Conservation (phyloP, 805 yeast species). For the Starmerella davenportii region DNA sequence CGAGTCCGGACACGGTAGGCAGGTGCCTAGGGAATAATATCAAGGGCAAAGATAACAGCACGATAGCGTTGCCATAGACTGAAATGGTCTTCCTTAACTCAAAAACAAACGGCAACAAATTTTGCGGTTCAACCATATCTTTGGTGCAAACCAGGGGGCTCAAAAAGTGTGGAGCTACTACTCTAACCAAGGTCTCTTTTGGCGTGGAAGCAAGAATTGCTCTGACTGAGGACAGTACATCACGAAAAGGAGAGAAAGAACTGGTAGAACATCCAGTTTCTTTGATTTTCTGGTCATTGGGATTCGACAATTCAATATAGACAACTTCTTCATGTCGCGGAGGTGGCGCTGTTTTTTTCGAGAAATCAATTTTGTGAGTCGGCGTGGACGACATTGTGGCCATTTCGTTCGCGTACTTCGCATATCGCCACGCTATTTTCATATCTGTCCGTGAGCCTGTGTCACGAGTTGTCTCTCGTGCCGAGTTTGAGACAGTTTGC, state of each 20-base stretch:
- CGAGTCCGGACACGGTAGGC: constrained; percentile 34
- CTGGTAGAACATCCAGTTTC: no score
- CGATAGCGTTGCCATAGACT: constrained; percentile 32
- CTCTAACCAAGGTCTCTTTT: constrained; percentile 34
- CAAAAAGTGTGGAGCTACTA: constrained; percentile 58
- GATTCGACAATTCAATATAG: constrained; percentile 6
- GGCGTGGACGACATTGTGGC: no score
- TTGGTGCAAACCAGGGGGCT: constrained; percentile 52
- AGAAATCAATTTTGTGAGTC: constrained; percentile 12
- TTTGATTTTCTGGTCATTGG: no score
- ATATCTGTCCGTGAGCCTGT: constrained; percentile 27
- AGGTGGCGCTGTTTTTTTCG: constrained; percentile 11
- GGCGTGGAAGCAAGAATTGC: constrained; percentile 22
- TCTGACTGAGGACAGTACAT: no score
- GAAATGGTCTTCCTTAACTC: constrained; percentile 34
- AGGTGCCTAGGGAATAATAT: constrained; percentile 45
- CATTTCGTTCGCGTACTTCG: no score
- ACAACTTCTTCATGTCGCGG: constrained; percentile 13
- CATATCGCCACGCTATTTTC: constrained; percentile 92
- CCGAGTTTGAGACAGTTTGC: no score
- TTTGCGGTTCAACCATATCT: constrained; percentile 27
- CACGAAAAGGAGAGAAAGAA: no score
- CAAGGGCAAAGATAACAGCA: constrained; percentile 40
- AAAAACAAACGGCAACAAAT: constrained; percentile 43
- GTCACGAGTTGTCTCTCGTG: no score